These are phyloP conservation scores for Phoenix roebelenii DNA, from an alignment of 176 grass and related monocot genomes.

Conservation along the genomic window DNA sequence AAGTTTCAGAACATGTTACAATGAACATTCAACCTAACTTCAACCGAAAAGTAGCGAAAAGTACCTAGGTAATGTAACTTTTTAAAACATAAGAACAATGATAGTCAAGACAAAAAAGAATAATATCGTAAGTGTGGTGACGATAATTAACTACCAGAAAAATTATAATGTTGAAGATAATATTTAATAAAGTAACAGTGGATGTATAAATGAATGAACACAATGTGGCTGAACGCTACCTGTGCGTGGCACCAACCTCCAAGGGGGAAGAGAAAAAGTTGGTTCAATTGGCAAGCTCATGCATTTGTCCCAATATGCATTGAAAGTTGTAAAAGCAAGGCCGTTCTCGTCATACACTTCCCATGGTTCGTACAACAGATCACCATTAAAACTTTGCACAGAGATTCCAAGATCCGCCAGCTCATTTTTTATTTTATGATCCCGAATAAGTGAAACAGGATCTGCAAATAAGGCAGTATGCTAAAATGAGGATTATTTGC, in stretches of 20 bases:
- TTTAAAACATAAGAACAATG: too few relatives aligned
- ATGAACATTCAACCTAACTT: too few relatives aligned
- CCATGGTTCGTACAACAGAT: constrained; percentile 86
- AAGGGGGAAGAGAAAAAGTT: constrained; percentile 48
- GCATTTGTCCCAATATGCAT: constrained; percentile 74
- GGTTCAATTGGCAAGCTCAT: constrained; percentile 33
- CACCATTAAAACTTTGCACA: constrained; percentile 64
- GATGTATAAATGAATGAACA: too few relatives aligned
- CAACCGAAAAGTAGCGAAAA: too few relatives aligned
- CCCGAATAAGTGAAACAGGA: constrained; percentile 67
- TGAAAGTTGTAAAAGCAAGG: constrained; percentile 61
- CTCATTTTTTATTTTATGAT: constrained; percentile 81
- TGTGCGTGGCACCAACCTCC: constrained; percentile 40
- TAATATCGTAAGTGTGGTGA: too few relatives aligned
- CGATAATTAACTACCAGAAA: too few relatives aligned
- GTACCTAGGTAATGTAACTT: too few relatives aligned
- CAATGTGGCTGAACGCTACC: constrained; percentile 24
- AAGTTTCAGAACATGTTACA: too few relatives aligned
- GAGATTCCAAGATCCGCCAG: constrained; percentile 47
- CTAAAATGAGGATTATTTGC: constrained; percentile 11
- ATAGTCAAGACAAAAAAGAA: too few relatives aligned
- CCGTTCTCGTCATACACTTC: constrained; percentile 63
- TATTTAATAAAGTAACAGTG: too few relatives aligned
- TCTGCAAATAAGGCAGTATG: constrained; percentile 40
- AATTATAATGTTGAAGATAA: too few relatives aligned